Percentiles rank a stretch among this genome's conserved stretches.
Conservation (phyloP, 306 rosid species). For the Chamaecrista fasciculata region DNA sequence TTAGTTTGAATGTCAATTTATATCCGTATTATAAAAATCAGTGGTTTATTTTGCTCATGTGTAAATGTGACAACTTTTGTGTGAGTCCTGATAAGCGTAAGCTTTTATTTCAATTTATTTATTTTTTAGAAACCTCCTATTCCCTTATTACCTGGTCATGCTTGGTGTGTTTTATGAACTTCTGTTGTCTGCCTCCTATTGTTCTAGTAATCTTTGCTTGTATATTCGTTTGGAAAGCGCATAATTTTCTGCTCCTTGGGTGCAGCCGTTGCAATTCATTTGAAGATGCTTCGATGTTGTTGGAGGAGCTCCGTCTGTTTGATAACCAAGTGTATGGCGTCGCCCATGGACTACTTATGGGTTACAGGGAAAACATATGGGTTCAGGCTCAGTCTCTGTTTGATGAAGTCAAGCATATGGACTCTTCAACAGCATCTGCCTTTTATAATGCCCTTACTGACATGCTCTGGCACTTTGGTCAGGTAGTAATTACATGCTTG, state of each 20-base stretch:
- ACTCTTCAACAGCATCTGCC: constrained; percentile 85
- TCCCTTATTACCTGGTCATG: neutral
- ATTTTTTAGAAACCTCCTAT: neutral
- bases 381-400: constrained; percentile 64
- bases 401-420: constrained; percentile 85
- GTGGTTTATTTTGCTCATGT: neutral
- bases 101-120: neutral
- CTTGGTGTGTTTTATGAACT: neutral
- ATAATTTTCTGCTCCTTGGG: constrained; percentile 30
- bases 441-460: constrained; percentile 94
- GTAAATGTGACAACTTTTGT: neutral
- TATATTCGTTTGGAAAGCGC: constrained; percentile 14
- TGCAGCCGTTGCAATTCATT: constrained; percentile 82
- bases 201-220: neutral
- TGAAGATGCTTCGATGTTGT: constrained; percentile 74
- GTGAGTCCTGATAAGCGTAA: neutral
- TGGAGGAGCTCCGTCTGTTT: constrained; percentile 78
- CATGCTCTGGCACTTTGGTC: constrained; percentile 97
- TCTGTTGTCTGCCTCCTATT: neutral
- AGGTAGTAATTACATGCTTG: constrained; percentile 42
- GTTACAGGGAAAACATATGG: constrained; percentile 71
- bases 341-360: constrained; percentile 88
- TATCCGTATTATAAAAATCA: neutral
- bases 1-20: neutral
- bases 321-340: constrained; percentile 90